These are phyloP conservation scores for Cryptococcus depauperatus DNA, from an alignment of 1,284 basidiomycete genomes.

Conservation along the genomic window DNA sequence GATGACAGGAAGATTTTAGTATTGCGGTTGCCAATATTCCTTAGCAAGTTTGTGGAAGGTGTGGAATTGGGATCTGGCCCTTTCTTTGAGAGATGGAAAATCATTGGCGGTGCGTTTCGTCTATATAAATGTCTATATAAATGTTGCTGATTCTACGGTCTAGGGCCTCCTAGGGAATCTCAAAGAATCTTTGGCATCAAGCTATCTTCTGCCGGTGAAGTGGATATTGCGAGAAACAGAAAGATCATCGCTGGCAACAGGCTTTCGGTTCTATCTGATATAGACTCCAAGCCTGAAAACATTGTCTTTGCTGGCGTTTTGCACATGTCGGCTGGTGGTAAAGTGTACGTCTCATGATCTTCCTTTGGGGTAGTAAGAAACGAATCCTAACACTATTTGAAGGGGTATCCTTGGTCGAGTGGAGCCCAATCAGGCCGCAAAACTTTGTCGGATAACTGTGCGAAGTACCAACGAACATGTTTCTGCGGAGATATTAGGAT, in stretches of 20 bases:
- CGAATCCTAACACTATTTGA: background rate
- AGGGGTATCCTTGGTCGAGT: slow-evolving; percentile 78
- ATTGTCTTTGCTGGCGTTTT: slow-evolving; percentile 86
- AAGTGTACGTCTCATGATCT: slow-evolving; percentile 52
- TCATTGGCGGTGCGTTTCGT: slow-evolving; percentile 66
- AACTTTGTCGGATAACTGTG: slow-evolving; percentile 87
- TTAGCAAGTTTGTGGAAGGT: slow-evolving; percentile 89
- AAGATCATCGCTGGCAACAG: slow-evolving; percentile 69
- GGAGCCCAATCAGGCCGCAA: slow-evolving; percentile 91
- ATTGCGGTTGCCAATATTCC: slow-evolving; percentile 72
- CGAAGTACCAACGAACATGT: slow-evolving; percentile 92
- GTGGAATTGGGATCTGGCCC: slow-evolving; percentile 72
- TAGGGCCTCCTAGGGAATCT: slow-evolving; percentile 71
- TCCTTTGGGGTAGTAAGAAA: background rate
- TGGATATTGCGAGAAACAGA: slow-evolving; percentile 65
- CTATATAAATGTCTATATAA: background rate
- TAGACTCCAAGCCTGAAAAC: slow-evolving; percentile 70
- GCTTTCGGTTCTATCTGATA: slow-evolving; percentile 65
- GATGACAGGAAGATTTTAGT: slow-evolving; percentile 57
- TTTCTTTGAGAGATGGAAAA: slow-evolving; percentile 97
- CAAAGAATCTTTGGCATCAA: slow-evolving; percentile 78
- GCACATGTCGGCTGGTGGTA: slow-evolving; percentile 76
- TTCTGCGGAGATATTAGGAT: slow-evolving; percentile 65
- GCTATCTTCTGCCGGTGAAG: slow-evolving; percentile 57
- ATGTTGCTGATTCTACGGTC: background rate